Evolutionary conservation across 371 early-diverging fungal genomes (phyloP), one percentile per base, ranked within the genome.

Genomic region (Parasitella parasitica): DNA sequence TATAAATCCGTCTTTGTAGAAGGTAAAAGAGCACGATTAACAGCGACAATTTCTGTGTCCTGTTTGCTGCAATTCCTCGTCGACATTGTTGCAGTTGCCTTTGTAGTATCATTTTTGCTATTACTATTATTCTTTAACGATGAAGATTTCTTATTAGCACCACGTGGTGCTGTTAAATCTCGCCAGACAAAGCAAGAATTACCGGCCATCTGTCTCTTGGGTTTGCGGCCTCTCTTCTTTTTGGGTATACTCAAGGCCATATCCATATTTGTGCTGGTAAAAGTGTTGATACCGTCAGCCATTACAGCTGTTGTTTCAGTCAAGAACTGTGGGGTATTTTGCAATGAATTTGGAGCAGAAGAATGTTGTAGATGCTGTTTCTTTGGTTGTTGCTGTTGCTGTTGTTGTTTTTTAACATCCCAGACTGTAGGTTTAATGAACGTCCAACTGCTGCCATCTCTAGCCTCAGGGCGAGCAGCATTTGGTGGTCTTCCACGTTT

Each of bases 121-220:
- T 1, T 32, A 32, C 18, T 41, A 34, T 61, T 41, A 11, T 30
- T 52, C 26, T 61, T 51, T 7, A 39, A 28, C 35, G 32, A 28
- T 39, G 28, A 18, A 27, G 54, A 28, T 20, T 65, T 65, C 37
- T 69, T 69, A 54, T 75, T 75, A 9, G 76, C 72, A 7, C 79
- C 74, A 51, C 76, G 67, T 24, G 74, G 64, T 28, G 79, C 79
- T 52, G 79, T 78, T 24, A 78, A 57, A 66, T 78, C 79, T 35
- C 71, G 59, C 81, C 81, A 81, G 16, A 81, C 81, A 67, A 81
- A 81, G 55, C 81, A 81, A 3, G 75, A 73, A 54, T 81, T 81
- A 30, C 81, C 81, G 15, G 68, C 75, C 11, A 81, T 51, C 38
- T 76, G 76, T 34, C 69, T 75, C 57, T 81, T 81, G 13, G 81